Conservation (phyloP, 805 yeast genomes). For the Lachancea kluyveri region DNA sequence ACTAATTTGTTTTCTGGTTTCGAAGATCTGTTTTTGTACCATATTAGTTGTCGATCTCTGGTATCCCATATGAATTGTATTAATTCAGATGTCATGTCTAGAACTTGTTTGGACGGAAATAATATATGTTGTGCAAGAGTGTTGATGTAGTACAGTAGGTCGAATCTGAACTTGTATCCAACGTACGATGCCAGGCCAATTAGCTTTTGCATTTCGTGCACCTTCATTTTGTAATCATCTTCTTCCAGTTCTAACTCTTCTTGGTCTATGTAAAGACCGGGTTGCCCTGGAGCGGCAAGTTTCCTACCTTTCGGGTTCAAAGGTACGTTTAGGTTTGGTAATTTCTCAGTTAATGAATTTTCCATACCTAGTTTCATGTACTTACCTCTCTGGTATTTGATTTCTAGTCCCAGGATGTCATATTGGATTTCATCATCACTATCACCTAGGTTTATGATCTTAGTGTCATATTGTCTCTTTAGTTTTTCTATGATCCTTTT, state of each 20-base stretch:
- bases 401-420: slow-evolving; percentile 14
- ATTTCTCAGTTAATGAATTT: slow-evolving; percentile 6
- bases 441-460: slow-evolving; percentile 10
- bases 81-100: neutral
- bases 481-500: slow-evolving; percentile 4
- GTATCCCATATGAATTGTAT: slow-evolving; percentile 2
- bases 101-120: slow-evolving; percentile 2
- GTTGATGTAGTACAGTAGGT: slow-evolving; percentile 9
- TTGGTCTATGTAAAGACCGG: slow-evolving; percentile 6
- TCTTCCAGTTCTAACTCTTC: slow-evolving; percentile 4
- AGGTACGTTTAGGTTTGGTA: slow-evolving; percentile 6
- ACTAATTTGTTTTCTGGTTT: neutral
- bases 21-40: neutral
- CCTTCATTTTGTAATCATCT: slow-evolving; percentile 5
- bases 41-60: neutral
- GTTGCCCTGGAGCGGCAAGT: slow-evolving; percentile 9
- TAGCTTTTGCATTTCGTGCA: slow-evolving; percentile 10
- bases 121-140: slow-evolving; percentile 8
- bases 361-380: slow-evolving; percentile 12
- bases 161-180: slow-evolving; percentile 11
- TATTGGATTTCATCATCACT: slow-evolving; percentile 9
- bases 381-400: slow-evolving; percentile 6
- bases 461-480: slow-evolving; percentile 9
- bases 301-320: slow-evolving; percentile 5
- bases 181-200: too few relatives aligned